These are phyloP conservation scores for Fraxinus ornus DNA, from an alignment of 305 asterid genomes.

Conservation along the genomic window DNA sequence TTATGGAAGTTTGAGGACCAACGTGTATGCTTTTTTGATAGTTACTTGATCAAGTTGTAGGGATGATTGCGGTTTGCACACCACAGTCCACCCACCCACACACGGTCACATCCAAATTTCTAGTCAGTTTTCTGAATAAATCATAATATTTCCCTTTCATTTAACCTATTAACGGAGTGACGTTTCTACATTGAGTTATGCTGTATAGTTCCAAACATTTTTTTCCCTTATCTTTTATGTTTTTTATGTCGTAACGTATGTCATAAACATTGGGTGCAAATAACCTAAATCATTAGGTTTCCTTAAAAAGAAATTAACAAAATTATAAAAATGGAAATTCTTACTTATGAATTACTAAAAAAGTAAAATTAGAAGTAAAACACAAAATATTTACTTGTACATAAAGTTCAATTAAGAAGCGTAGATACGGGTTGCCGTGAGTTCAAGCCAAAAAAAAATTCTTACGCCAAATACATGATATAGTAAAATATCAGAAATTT, in stretches of 20 bases:
- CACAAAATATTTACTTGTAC: not conserved
- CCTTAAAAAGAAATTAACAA: not conserved
- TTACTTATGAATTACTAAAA: not conserved
- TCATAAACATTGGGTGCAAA: not conserved
- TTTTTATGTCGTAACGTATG: not conserved
- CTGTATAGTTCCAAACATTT: not conserved
- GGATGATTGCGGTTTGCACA: not conserved
- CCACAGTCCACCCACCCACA: not conserved
- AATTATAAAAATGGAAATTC: not conserved
- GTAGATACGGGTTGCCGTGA: no score
- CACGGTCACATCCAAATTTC: not conserved
- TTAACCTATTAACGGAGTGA: not conserved
- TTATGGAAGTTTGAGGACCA: no score
- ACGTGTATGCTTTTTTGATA: not conserved
- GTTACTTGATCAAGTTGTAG: not conserved
- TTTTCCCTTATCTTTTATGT: not conserved
- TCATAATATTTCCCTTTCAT: not conserved
- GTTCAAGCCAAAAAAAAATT: no score
- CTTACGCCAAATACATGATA: no score
- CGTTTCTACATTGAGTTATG: not conserved
- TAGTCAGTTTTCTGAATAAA: not conserved
- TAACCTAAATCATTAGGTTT: not conserved
- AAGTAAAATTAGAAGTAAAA: not conserved
- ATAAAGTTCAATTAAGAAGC: no score
- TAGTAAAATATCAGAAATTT: no score